A percentile compares a stretch with the other conserved stretches of the same genome.
Conservation (phyloP, 140 eudicot genomes). For the Bidens hawaiensis region DNA sequence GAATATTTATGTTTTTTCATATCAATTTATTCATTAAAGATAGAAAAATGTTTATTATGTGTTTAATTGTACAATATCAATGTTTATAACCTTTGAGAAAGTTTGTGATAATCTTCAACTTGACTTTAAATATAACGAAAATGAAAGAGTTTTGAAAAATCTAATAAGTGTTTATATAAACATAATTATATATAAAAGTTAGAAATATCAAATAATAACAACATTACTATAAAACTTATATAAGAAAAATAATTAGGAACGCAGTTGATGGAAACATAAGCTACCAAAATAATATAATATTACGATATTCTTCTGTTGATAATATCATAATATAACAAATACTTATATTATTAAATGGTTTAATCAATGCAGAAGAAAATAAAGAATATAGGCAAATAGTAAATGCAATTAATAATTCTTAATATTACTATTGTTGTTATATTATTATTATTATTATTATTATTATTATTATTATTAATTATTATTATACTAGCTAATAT, state of each 20-base stretch:
- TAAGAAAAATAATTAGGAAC: background rate
- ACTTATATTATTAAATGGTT: background rate
- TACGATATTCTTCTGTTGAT: background rate
- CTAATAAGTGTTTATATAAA: background rate
- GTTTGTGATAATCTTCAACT: background rate
- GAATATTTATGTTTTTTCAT: too few relatives aligned
- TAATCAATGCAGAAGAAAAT: background rate
- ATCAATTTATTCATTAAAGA: background rate
- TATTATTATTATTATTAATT: too few relatives aligned
- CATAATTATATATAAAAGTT: too few relatives aligned
- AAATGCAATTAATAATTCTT: too few relatives aligned
- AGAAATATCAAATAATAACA: background rate
- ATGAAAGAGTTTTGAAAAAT: background rate
- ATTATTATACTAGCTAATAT: too few relatives aligned
- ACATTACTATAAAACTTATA: background rate
- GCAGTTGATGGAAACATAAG: background rate
- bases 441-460: too few relatives aligned
- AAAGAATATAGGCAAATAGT: background rate
- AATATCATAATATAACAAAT: too few relatives aligned
- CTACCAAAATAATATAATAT: background rate
- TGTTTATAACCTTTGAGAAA: background rate
- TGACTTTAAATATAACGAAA: background rate
- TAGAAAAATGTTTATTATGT: background rate
- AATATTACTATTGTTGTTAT: too few relatives aligned
- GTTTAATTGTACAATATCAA: background rate